A percentile compares a stretch with the other conserved stretches of the same genome.
Conservation (phyloP, 139 green algal genomes). For the Protoeuglena noctilucae region DNA sequence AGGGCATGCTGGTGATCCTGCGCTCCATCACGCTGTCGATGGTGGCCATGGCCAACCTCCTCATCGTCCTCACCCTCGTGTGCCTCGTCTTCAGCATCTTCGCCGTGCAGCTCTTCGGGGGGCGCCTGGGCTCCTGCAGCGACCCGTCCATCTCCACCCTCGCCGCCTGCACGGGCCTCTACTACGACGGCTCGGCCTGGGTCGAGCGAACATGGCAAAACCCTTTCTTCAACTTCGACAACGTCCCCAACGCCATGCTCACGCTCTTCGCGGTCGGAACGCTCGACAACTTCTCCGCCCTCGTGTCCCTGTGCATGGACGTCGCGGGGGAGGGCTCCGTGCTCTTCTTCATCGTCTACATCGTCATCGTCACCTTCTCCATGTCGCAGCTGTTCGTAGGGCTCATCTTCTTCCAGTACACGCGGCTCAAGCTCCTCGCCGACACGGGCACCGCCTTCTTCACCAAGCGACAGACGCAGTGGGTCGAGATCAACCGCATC, state of each 20-base stretch:
- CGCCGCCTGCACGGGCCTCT: conserved; percentile 35
- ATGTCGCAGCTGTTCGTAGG: conserved; percentile 70
- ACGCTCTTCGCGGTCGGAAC: conserved; percentile 49
- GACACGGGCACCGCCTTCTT: conserved; percentile 51
- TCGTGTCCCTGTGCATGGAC: conserved; percentile 31
- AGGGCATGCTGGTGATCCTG: conserved; percentile 62
- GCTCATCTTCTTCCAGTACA: conserved; percentile 75
- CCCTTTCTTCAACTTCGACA: conserved; percentile 55
- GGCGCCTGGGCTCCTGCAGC: conserved; percentile 46
- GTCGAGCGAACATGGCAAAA: conserved; percentile 29
- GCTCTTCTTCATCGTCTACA: conserved; percentile 56
- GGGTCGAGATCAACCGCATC: conserved; percentile 49
- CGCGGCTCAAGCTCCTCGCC: conserved; percentile 40
- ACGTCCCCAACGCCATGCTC: conserved; percentile 46
- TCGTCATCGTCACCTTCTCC: conserved; percentile 55
- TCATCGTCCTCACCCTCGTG: conserved; percentile 46
- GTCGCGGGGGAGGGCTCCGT: conserved; percentile 37
- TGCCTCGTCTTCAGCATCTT: conserved; percentile 75
- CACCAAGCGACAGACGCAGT: conserved; percentile 44
- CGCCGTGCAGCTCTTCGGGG: conserved; percentile 57
- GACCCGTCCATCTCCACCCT: conserved; percentile 28
- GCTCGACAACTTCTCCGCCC: conserved; percentile 52
- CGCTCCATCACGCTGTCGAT: conserved; percentile 40
- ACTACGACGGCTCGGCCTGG: conserved; percentile 9
- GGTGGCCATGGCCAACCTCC: conserved; percentile 56